Conservation (phyloP, 768 basidiomycete species). For the Leccinum boreale region DNA sequence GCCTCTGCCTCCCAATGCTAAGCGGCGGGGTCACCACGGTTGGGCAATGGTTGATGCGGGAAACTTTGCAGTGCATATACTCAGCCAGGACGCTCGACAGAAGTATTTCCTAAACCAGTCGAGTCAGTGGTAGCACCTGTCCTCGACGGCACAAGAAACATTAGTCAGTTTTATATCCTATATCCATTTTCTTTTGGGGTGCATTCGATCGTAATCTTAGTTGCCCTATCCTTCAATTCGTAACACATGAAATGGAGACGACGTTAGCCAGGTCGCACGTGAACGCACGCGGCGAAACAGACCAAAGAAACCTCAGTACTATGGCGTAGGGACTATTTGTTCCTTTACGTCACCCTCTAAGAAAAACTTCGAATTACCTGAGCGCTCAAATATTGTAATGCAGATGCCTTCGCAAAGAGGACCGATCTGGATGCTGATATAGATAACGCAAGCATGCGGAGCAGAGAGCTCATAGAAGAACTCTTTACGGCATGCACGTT, state of each 20-base stretch:
- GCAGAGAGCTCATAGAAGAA: not conserved
- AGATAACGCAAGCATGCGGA: not conserved
- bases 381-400: not conserved
- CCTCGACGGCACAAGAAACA: too few species aligned
- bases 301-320: too few species aligned
- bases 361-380: not conserved
- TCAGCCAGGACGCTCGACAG: conserved; percentile 62
- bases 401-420: not conserved
- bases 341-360: not conserved
- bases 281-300: too few species aligned
- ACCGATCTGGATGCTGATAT: not conserved
- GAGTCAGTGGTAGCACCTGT: conserved; percentile 24
- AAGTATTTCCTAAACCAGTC: conserved; percentile 53
- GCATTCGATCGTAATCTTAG: too few species aligned
- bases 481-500: not conserved
- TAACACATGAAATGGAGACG: too few species aligned
- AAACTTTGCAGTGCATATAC: conserved; percentile 73
- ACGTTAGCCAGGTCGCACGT: too few species aligned
- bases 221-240: too few species aligned
- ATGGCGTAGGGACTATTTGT: too few species aligned
- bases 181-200: too few species aligned
- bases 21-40: conserved; percentile 58
- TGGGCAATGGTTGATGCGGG: conserved; percentile 88
- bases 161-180: too few species aligned
- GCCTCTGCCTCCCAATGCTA: conserved; percentile 59